These are phyloP conservation scores for Penicillium lagena DNA, from an alignment of 495 filamentous ascomycete genomes.

Conservation along the genomic window DNA sequence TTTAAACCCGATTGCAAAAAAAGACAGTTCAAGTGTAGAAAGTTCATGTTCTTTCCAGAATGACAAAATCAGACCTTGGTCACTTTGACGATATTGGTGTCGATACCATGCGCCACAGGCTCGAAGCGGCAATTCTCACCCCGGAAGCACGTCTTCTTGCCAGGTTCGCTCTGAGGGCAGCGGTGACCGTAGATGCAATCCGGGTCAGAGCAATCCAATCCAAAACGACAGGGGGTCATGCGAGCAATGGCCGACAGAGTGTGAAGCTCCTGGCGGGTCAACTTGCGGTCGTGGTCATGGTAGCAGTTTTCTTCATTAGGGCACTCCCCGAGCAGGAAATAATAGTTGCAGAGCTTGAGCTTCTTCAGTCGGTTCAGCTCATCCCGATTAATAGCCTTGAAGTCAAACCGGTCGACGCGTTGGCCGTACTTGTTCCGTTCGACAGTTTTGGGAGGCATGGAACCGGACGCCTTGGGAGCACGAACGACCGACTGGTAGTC, in stretches of 20 bases:
- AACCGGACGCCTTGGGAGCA: constrained; percentile 44
- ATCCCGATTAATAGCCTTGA: constrained; percentile 48
- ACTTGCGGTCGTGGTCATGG: constrained; percentile 69
- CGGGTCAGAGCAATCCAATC: constrained; percentile 64
- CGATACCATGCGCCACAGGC: constrained; percentile 42
- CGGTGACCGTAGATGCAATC: constrained; percentile 84
- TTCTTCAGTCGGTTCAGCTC: constrained; percentile 56
- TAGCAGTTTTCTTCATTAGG: constrained; percentile 59
- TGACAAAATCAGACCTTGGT: constrained; percentile 38
- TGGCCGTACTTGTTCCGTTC: constrained; percentile 71
- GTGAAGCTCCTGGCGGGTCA: constrained; percentile 58
- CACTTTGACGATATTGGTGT: constrained; percentile 45
- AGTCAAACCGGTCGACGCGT: constrained; percentile 55
- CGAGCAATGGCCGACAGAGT: constrained; percentile 66
- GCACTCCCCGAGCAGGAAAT: constrained; percentile 72
- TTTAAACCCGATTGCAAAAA: not conserved
- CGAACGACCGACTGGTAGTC: constrained; percentile 36
- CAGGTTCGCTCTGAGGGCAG: constrained; percentile 41
- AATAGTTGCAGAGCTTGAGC: constrained; percentile 80
- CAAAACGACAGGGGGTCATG: constrained; percentile 71
- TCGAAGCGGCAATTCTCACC: constrained; percentile 48
- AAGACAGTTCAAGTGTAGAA: not conserved
- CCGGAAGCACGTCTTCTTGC: constrained; percentile 45
- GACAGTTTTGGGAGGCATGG: constrained; percentile 45
- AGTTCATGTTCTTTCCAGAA: not conserved